A percentile compares a stretch with the other conserved stretches of the same genome.
Conservation (phyloP, 2,329 filamentous ascomycete genomes). For the Epichloe uncinata region DNA sequence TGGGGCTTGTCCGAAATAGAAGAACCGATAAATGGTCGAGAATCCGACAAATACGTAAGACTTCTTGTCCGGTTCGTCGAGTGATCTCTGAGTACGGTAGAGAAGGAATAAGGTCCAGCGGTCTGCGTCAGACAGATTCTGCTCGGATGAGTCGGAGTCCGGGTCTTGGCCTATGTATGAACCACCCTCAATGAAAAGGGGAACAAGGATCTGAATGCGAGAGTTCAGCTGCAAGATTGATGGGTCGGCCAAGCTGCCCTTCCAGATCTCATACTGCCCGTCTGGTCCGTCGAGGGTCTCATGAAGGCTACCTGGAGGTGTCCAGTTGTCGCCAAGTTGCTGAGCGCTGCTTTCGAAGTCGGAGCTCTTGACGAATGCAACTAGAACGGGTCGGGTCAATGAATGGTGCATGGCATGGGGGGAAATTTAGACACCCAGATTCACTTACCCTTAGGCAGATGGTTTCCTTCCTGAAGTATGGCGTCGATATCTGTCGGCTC, state of each 20-base stretch:
- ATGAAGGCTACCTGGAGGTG: slow-evolving; percentile 63
- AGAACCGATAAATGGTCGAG: slow-evolving; percentile 81
- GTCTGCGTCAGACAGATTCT: slow-evolving; percentile 57
- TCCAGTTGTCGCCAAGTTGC: slow-evolving; percentile 33
- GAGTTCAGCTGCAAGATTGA: slow-evolving; percentile 58
- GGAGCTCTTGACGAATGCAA: slow-evolving; percentile 49
- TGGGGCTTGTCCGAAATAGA: slow-evolving; percentile 39
- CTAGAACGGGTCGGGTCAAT: slow-evolving; percentile 23
- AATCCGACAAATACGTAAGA: slow-evolving; percentile 82
- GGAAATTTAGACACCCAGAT: slow-evolving; percentile 2
- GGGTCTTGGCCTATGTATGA: slow-evolving; percentile 46
- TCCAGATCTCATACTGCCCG: slow-evolving; percentile 73
- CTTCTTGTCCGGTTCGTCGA: slow-evolving; percentile 28
- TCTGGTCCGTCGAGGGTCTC: slow-evolving; percentile 48
- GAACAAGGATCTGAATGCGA: slow-evolving; percentile 70
- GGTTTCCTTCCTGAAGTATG: slow-evolving; percentile 48
- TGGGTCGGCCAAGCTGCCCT: slow-evolving; percentile 56
- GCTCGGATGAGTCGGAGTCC: slow-evolving; percentile 43
- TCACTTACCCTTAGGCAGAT: slow-evolving; percentile 49
- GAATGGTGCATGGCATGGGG: background rate
- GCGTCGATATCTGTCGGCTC: slow-evolving; percentile 56
- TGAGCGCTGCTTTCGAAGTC: slow-evolving; percentile 50
- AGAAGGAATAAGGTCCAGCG: slow-evolving; percentile 90
- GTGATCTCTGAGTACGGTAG: slow-evolving; percentile 47
- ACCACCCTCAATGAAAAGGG: slow-evolving; percentile 90